Percentiles rank a stretch among this genome's conserved stretches.
These are phyloP conservation scores for Pezicula radicicola DNA, from an alignment of 2,329 filamentous ascomycete species.

Conservation along the genomic window DNA sequence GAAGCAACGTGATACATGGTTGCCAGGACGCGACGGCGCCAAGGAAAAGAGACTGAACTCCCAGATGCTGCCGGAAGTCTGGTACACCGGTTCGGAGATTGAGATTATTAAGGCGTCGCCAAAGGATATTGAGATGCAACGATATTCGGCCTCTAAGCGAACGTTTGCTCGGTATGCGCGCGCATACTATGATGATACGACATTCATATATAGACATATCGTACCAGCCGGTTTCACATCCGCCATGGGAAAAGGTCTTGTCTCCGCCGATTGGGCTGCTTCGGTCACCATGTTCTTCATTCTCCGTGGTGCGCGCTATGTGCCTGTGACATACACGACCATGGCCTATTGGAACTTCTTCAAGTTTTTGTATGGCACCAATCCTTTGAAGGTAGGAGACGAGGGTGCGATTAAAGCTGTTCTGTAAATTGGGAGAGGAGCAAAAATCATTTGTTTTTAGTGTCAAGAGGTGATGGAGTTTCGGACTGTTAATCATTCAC, in stretches of 20 bases:
- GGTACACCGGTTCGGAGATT: slow-evolving; percentile 7
- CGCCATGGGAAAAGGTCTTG: slow-evolving; percentile 2
- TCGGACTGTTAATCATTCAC: too few species aligned
- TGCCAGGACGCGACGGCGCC: not conserved
- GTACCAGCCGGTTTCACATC: slow-evolving; percentile 6
- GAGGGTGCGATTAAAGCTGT: not conserved
- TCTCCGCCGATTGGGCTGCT: slow-evolving; percentile 6
- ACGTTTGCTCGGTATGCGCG: not conserved
- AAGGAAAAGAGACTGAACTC: not conserved
- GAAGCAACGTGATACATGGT: not conserved
- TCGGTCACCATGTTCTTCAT: slow-evolving; percentile 10
- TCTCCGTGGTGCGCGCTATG: slow-evolving; percentile 10
- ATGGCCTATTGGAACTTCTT: slow-evolving; percentile 7
- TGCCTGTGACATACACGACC: slow-evolving; percentile 8
- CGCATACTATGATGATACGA: slow-evolving; percentile 5
- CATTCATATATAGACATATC: slow-evolving; percentile 8
- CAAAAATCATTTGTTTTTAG: too few species aligned
- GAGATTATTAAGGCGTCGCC: not conserved
- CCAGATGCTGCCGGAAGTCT: slow-evolving; percentile 8
- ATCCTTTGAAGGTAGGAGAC: not conserved
- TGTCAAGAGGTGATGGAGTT: too few species aligned
- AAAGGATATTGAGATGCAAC: not conserved
- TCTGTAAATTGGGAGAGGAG: too few species aligned
- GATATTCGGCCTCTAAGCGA: slow-evolving; percentile 2
- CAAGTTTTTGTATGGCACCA: slow-evolving; percentile 8